Evolutionary conservation across 2,329 filamentous ascomycete genomes (phyloP).

Genomic region (Alternaria gaisen): DNA sequence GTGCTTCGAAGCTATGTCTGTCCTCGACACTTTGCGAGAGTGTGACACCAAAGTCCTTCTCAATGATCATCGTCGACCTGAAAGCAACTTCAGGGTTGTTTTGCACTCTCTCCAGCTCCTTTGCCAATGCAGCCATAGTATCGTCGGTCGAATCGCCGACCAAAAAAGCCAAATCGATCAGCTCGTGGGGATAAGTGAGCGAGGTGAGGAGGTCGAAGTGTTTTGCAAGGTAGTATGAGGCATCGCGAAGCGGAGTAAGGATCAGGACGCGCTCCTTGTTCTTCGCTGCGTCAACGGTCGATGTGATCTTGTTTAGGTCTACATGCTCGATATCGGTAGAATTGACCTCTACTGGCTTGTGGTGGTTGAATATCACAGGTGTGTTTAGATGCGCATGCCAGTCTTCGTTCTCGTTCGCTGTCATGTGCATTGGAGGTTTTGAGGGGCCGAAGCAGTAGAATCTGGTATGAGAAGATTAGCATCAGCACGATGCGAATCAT

Average conservation of each 20-base stretch:
- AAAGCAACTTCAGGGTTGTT: conserved; percentile 82
- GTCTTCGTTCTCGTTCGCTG: conserved; percentile 84
- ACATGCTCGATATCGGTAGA: conserved; percentile 79
- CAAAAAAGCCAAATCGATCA: conserved; percentile 95
- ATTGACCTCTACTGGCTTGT: conserved; percentile 86
- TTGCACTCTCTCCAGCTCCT: conserved; percentile 89
- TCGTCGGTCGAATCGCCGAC: conserved; percentile 93
- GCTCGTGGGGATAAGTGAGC: conserved; percentile 90
- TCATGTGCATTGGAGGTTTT: conserved; percentile 96
- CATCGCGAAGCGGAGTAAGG: conserved; percentile 91
- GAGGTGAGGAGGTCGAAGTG: conserved; percentile 93
- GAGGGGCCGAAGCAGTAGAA: conserved; percentile 97
- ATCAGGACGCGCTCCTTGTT: conserved; percentile 91
- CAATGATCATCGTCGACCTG: conserved; percentile 81
- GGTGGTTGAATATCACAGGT: conserved; percentile 95
- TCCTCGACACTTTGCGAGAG: conserved; percentile 82
- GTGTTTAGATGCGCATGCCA: conserved; percentile 92
- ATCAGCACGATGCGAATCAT: background rate
- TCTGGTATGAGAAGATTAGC: conserved; percentile 61
- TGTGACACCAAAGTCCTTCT: conserved; percentile 86
- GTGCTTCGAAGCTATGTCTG: conserved; percentile 84
- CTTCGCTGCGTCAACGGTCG: conserved; percentile 77
- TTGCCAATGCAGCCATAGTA: conserved; percentile 83
- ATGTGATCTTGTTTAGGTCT: conserved; percentile 84
- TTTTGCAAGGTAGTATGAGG: conserved; percentile 79